Evolutionary conservation across 148 eudicot species (phyloP), one percentile per base, ranked within the genome.

Genomic region (Pouteria glomerata): DNA sequence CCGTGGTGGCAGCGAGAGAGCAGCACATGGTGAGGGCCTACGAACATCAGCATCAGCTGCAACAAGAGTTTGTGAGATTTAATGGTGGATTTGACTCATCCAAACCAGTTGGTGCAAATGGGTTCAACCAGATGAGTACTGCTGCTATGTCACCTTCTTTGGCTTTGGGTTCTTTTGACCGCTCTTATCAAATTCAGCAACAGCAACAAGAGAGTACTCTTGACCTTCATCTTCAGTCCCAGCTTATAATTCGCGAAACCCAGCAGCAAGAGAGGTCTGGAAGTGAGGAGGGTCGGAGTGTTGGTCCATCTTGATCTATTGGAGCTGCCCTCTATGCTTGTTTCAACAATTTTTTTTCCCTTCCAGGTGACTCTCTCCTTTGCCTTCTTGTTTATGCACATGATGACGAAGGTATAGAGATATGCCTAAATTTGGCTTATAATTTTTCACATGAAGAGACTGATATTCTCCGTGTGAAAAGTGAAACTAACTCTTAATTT

Each of bases 161-260:
- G 76, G 90, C 78, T 8, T 70, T 86, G 24, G 89, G 72, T 57
- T 67, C 84, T 0, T 89, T 70, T 63, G 85, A 83, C 3, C 55
- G 57, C 6, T 60, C 62, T n/a, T 76, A 78, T 62, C 77, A 81
- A 15, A 75, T 76, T 29, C 84, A 81, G 30, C 84, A 83, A 21
- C 82, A 73, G 27, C 81, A 59, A 18, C 77, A 69, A 47, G 72
- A 68, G 51, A 69, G 18, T 73, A 61, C 10, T 26, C 66, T 66
- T 26, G 81, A 79, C 1, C 76, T 55, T 56, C 79, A 42, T 13
- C 24, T 7, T 24, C 35, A 66, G 30, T 51, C 71, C 1, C 57
- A 33, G 71, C 57, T 53, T 39, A 12, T 69, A 30, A 57, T 66
- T 2, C 74, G 52, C 6, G 78, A 75, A 0, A 81, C 74, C 8